These are phyloP conservation scores for Cicer bijugum DNA, from an alignment of 306 rosid genomes.

Conservation along the genomic window DNA sequence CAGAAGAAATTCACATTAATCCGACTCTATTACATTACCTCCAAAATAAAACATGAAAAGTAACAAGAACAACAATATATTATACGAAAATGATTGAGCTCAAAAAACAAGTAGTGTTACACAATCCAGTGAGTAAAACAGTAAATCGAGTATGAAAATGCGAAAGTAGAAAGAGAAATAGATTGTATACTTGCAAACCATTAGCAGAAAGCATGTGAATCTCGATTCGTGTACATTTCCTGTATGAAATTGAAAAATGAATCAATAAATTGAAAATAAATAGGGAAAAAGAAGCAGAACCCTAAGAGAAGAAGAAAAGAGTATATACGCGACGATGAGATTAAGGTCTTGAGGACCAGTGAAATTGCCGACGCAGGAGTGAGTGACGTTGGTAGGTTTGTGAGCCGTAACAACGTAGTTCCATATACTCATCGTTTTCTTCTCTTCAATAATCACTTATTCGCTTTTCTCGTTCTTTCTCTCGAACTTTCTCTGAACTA, in stretches of 20 bases:
- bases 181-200: slow-evolving; percentile 77
- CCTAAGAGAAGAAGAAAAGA: slow-evolving; percentile 23
- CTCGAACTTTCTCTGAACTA: neutral
- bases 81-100: neutral
- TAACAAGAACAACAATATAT: neutral
- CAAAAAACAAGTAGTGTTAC: neutral
- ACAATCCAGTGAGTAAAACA: neutral
- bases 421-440: slow-evolving; percentile 83
- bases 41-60: neutral
- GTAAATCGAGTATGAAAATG: neutral
- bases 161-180: neutral
- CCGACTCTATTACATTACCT: neutral
- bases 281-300: slow-evolving; percentile 26
- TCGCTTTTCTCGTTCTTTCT: neutral
- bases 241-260: slow-evolving; percentile 40
- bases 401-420: slow-evolving; percentile 98
- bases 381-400: slow-evolving; percentile 93
- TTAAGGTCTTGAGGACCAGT: slow-evolving; percentile 93
- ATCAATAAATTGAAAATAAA: neutral
- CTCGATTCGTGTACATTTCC: slow-evolving; percentile 98
- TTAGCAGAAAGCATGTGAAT: slow-evolving; percentile 86
- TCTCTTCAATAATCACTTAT: neutral
- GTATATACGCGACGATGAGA: slow-evolving; percentile 77
- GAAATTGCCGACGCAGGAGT: slow-evolving; percentile 98
- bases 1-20: neutral